Conservation (phyloP, 345 rosid genomes). For the Viola odorata region DNA sequence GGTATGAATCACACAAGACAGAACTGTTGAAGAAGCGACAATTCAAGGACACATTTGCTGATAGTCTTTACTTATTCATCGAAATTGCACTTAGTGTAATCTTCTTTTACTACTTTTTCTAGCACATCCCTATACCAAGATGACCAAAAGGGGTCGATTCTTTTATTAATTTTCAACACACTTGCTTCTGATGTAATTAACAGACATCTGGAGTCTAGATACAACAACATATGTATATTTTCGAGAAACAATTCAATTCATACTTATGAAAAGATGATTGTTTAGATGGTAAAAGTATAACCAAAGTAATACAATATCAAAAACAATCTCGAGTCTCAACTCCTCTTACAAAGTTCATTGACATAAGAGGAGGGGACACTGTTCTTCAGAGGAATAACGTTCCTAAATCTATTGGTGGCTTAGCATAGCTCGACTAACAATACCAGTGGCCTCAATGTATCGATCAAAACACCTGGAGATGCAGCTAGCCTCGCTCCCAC, state of each 20-base stretch:
- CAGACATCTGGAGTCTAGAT: too few species aligned
- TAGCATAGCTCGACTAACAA: constrained; percentile 54
- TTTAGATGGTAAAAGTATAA: too few species aligned
- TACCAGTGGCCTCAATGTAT: constrained; percentile 88
- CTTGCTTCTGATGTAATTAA: too few species aligned
- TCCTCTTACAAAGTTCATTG: too few species aligned
- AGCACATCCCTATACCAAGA: too few species aligned
- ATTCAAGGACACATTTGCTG: constrained; percentile 17
- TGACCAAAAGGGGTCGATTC: too few species aligned
- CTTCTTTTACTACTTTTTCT: background rate
- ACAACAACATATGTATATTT: too few species aligned
- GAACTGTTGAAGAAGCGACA: constrained; percentile 10
- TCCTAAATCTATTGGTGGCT: too few species aligned
- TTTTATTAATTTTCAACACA: too few species aligned
- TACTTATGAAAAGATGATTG: too few species aligned
- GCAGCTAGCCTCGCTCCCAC: constrained; percentile 94
- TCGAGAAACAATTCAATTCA: too few species aligned
- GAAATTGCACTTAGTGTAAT: constrained; percentile 15
- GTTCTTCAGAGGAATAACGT: background rate
- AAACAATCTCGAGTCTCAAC: background rate
- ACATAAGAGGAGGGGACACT: too few species aligned
- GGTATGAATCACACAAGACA: constrained; percentile 20
- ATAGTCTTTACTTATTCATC: constrained; percentile 14
- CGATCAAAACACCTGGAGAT: constrained; percentile 95
- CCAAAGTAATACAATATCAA: constrained; percentile 6